phyloP scores from a whole-genome alignment of 1,139 yeast species.

The Yarrowia galli region DNA sequence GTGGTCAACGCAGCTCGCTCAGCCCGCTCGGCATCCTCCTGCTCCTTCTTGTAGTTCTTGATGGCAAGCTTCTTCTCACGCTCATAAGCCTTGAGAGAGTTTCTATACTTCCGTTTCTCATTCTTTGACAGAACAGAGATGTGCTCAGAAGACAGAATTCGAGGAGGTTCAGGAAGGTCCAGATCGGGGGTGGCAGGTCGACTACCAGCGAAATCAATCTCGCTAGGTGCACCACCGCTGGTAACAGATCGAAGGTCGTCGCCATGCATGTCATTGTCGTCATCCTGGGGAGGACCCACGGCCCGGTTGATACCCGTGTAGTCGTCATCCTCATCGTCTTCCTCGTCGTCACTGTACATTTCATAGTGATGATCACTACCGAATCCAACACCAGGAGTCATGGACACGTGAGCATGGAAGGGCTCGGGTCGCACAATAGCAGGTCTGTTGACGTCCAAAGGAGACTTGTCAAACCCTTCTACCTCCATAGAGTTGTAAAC shows the following conservation, averaged over 20 bases:
- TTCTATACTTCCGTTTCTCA: constrained; percentile 32
- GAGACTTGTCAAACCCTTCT: constrained; percentile 18
- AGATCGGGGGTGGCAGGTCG: constrained; percentile 28
- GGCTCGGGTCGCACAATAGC: constrained; percentile 13
- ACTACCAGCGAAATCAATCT: constrained; percentile 18
- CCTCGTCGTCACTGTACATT: background rate
- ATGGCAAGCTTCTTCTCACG: constrained; percentile 27
- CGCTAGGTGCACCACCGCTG: constrained; percentile 17
- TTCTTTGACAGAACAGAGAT: constrained; percentile 26
- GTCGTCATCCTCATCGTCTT: background rate
- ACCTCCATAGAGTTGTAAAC: constrained; percentile 7
- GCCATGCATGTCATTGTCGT: constrained; percentile 1
- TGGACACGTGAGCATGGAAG: constrained; percentile 20
- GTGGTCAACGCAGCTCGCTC: constrained; percentile 19
- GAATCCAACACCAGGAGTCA: constrained; percentile 20
- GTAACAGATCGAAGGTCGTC: constrained; percentile 6
- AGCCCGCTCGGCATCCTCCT: constrained; percentile 7
- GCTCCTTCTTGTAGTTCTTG: constrained; percentile 34
- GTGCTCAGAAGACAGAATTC: constrained; percentile 31
- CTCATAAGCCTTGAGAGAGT: constrained; percentile 31
- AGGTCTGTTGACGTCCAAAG: constrained; percentile 9
- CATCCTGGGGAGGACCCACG: constrained; percentile 22
- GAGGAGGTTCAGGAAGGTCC: constrained; percentile 30
- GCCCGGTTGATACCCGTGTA: background rate
- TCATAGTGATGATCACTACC: background rate